Conservation (phyloP, 768 basidiomycete species). For the Naganishia vishniacii region DNA sequence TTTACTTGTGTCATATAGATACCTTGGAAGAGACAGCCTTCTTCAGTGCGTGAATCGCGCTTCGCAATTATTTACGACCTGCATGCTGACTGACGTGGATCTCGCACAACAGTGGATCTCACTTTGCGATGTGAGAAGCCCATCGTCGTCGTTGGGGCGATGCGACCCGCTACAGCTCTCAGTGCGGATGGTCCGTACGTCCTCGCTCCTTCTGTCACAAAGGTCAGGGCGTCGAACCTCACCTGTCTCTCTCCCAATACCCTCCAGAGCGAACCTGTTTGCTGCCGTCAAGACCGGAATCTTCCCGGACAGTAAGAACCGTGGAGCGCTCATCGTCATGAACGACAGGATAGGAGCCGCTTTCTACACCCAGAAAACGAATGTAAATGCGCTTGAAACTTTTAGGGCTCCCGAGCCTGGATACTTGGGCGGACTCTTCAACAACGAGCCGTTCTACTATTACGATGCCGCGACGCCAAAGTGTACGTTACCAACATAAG, state of each 20-base stretch:
- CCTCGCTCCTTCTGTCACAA: too few species aligned
- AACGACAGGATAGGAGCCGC: slow-evolving; percentile 47
- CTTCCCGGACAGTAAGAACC: slow-evolving; percentile 24
- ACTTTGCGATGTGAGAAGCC: slow-evolving; percentile 42
- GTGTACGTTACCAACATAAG: too few species aligned
- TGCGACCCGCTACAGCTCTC: slow-evolving; percentile 44
- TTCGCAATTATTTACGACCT: too few species aligned
- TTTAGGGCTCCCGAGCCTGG: slow-evolving; percentile 47
- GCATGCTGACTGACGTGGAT: neutral
- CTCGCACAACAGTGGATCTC: slow-evolving; percentile 34
- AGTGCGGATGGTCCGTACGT: slow-evolving; percentile 28
- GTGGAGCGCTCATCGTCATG: slow-evolving; percentile 41
- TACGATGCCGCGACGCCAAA: slow-evolving; percentile 23
- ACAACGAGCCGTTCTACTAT: slow-evolving; percentile 30
- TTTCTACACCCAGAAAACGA: slow-evolving; percentile 40
- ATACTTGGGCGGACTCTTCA: slow-evolving; percentile 32
- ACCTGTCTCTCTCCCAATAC: slow-evolving; percentile 22
- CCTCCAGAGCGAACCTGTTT: slow-evolving; percentile 33
- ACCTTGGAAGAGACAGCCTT: slow-evolving; percentile 45
- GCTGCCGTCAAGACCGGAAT: slow-evolving; percentile 36
- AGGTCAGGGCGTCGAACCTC: too few species aligned
- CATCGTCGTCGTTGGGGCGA: slow-evolving; percentile 43
- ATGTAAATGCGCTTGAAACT: slow-evolving; percentile 40
- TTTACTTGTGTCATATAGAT: slow-evolving; percentile 22
- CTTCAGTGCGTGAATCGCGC: slow-evolving; percentile 32